phyloP scores from a whole-genome alignment of 768 basidiomycete species.

The Termitomyces sp. region DNA sequence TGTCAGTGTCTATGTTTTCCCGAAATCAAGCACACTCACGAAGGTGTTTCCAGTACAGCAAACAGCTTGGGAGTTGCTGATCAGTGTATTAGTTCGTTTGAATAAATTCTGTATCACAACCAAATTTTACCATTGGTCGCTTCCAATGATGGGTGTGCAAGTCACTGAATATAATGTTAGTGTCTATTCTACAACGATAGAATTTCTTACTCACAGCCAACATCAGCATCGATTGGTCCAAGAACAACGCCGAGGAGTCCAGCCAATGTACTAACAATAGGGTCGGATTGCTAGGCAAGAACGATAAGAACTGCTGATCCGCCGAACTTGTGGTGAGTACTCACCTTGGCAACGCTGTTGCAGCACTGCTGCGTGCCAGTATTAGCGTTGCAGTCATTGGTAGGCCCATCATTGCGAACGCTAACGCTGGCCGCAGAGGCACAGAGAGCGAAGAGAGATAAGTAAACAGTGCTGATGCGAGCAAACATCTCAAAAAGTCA shows the following conservation, averaged over 20 bases:
- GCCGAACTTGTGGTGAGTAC: background rate
- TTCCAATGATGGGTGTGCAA: conserved; percentile 10
- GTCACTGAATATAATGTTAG: conserved; percentile 3
- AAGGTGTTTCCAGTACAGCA: conserved; percentile 17
- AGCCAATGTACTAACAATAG: conserved; percentile 1
- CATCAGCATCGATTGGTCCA: background rate
- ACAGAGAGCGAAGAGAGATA: conserved; percentile 12
- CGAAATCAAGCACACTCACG: conserved; percentile 3
- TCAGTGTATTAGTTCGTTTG: background rate
- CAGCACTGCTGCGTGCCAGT: conserved; percentile 7
- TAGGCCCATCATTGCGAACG: background rate
- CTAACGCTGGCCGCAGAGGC: conserved; percentile 8
- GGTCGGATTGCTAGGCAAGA: background rate
- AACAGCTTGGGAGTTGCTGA: conserved; percentile 10
- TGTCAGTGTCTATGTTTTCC: background rate
- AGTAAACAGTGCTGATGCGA: conserved; percentile 7
- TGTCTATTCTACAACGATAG: no score
- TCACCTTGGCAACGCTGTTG: background rate
- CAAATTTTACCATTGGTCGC: background rate
- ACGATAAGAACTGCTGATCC: background rate
- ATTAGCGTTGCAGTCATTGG: background rate
- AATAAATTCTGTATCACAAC: background rate
- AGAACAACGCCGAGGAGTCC: conserved; percentile 9
- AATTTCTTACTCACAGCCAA: conserved; percentile 11
- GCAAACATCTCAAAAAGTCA: conserved; percentile 6